Evolutionary conservation across 2,329 filamentous ascomycete species (phyloP).

Genomic region (Hypoxylon sp.): DNA sequence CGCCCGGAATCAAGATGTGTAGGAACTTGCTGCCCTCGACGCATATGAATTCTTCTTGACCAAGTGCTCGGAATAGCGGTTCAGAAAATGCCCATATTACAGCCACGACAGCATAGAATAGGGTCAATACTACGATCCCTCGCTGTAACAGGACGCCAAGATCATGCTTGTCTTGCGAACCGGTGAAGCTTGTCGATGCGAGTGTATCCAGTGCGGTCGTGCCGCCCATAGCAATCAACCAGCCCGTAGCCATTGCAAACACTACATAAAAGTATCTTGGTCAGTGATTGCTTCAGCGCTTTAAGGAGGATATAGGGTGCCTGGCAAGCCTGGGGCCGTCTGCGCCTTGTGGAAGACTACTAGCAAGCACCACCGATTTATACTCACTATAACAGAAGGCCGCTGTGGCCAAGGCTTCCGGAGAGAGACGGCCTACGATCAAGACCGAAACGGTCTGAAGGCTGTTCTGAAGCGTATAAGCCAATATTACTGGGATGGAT

Average conservation of each 20-base stretch:
- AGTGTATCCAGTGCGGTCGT: constrained; percentile 89
- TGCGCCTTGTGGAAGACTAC: not conserved
- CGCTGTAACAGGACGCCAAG: constrained; percentile 84
- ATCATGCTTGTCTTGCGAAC: constrained; percentile 81
- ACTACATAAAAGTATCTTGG: constrained; percentile 54
- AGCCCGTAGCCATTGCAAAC: constrained; percentile 91
- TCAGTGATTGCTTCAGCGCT: constrained; percentile 10
- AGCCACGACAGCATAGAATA: constrained; percentile 80
- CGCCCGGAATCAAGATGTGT: constrained; percentile 80
- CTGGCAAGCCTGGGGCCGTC: not conserved
- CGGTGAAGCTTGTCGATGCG: constrained; percentile 85
- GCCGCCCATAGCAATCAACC: constrained; percentile 87
- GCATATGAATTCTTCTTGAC: constrained; percentile 83
- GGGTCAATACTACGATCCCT: constrained; percentile 76
- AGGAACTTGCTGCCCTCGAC: constrained; percentile 80
- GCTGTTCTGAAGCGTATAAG: constrained; percentile 88
- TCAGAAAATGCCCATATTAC: constrained; percentile 82
- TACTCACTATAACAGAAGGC: constrained; percentile 80
- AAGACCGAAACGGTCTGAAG: constrained; percentile 86
- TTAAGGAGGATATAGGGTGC: too few relatives aligned
- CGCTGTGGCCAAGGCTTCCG: constrained; percentile 83
- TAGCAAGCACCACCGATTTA: not conserved
- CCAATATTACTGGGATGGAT: constrained; percentile 83
- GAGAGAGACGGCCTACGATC: constrained; percentile 82
- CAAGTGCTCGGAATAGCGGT: constrained; percentile 78